These are phyloP conservation scores for Termitomyces sp. DNA, from an alignment of 768 basidiomycete species.

Conservation along the genomic window DNA sequence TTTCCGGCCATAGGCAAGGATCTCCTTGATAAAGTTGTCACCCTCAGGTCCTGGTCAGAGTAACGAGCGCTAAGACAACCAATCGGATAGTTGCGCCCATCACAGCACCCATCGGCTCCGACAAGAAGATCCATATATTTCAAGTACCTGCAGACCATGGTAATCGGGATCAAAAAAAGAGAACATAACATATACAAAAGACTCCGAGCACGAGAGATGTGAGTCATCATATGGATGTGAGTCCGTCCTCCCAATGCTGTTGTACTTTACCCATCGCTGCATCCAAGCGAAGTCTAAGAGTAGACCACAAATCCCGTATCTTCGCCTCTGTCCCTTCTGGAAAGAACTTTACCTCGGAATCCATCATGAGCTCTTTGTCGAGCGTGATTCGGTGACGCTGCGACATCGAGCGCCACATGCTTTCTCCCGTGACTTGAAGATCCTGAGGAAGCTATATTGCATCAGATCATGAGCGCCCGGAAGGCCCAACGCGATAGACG, in stretches of 20 bases:
- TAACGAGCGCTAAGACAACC: background rate
- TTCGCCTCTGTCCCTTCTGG: conserved; percentile 8
- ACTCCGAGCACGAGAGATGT: background rate
- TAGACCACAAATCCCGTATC: conserved; percentile 8
- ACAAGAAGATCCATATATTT: background rate
- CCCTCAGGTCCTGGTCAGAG: background rate
- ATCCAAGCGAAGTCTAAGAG: conserved; percentile 5
- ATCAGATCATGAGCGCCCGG: background rate
- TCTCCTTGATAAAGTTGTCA: background rate
- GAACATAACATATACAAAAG: background rate
- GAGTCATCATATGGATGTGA: background rate
- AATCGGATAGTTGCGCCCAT: too few relatives aligned
- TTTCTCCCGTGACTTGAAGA: conserved; percentile 4
- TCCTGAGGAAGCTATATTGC: conserved; percentile 8
- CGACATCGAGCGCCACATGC: conserved; percentile 11
- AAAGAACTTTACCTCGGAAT: conserved; percentile 5
- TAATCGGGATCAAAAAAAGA: background rate
- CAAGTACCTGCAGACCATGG: too few relatives aligned
- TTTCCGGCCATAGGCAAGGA: background rate
- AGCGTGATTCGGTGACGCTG: conserved; percentile 8
- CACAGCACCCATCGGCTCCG: background rate
- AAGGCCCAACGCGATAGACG: background rate
- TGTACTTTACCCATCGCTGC: conserved; percentile 8
- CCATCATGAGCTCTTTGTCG: conserved; percentile 6
- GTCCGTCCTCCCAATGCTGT: conserved; percentile 7